Percentiles rank a stretch among this genome's conserved stretches.
phyloP scores from a whole-genome alignment of 164 flowering plant genomes.

The Nymphaea thermarum region DNA sequence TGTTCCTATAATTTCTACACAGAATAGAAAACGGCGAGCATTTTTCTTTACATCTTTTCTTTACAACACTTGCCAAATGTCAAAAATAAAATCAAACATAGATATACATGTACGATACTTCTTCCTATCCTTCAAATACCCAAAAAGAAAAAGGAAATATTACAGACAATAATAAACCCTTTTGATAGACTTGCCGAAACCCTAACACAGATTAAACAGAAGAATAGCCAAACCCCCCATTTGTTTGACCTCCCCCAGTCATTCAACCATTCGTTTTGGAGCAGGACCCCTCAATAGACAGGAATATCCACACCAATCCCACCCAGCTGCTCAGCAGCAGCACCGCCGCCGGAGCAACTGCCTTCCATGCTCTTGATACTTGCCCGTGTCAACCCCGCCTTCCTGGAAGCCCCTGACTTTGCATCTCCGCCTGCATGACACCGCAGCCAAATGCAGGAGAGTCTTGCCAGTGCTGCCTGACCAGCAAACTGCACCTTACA shows the following conservation, averaged over 20 bases:
- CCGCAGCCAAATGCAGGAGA: conserved; percentile 59
- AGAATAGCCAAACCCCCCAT: not conserved
- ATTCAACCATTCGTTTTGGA: not conserved
- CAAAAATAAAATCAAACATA: too few relatives aligned
- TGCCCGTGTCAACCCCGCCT: conserved; percentile 21
- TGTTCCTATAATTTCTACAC: too few relatives aligned
- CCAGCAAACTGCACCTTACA: conserved; percentile 54
- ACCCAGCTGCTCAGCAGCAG: conserved; percentile 26
- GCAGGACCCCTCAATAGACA: conserved; percentile 21
- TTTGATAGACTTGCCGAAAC: not conserved
- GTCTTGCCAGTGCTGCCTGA: conserved; percentile 48
- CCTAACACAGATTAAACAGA: not conserved
- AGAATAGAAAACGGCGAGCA: too few relatives aligned
- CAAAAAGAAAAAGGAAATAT: not conserved
- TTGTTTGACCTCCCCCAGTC: too few relatives aligned
- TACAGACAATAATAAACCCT: not conserved
- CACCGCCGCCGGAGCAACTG: conserved; percentile 22
- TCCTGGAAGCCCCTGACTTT: conserved; percentile 18
- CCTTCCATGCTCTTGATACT: conserved; percentile 19
- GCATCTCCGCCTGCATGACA: conserved; percentile 16
- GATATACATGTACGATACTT: not conserved
- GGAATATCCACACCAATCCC: conserved; percentile 58
- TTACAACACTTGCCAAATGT: too few relatives aligned
- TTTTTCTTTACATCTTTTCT: too few relatives aligned
- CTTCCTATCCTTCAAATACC: not conserved